Evolutionary conservation across 1,139 yeast species (phyloP).

Genomic region (Zygoascus hellenicus): DNA sequence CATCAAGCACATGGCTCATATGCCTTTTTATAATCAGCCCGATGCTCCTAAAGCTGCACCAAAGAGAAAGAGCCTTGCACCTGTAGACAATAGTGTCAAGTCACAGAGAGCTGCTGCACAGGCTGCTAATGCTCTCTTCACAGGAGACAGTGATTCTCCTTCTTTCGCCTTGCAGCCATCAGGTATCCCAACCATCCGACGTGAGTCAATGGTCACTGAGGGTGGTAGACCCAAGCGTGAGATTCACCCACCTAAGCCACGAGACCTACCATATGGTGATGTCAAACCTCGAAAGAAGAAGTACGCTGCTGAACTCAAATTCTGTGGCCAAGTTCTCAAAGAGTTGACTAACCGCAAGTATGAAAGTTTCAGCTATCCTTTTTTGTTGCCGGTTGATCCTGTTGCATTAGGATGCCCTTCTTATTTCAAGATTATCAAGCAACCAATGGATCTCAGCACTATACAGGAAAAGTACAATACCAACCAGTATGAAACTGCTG

Average conservation of each 20-base stretch:
- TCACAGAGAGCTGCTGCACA: constrained; percentile 25
- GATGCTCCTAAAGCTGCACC: constrained; percentile 34
- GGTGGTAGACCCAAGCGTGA: constrained; percentile 89
- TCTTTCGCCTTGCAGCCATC: constrained; percentile 38
- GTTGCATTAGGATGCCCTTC: constrained; percentile 90
- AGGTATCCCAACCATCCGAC: constrained; percentile 53
- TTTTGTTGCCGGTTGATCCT: constrained; percentile 90
- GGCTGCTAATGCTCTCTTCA: constrained; percentile 15
- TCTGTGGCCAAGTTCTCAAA: constrained; percentile 74
- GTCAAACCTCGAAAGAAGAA: constrained; percentile 84
- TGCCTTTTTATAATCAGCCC: constrained; percentile 75
- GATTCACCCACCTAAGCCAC: constrained; percentile 93
- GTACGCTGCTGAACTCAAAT: constrained; percentile 82
- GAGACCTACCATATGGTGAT: constrained; percentile 81
- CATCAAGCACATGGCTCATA: constrained; percentile 85
- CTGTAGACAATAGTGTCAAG: constrained; percentile 27
- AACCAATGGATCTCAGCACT: constrained; percentile 94
- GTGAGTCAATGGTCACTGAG: constrained; percentile 50
- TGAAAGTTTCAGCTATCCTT: constrained; percentile 80
- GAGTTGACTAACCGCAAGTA: constrained; percentile 82
- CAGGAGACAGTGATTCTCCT: constrained; percentile 21
- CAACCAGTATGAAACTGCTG: constrained; percentile 84
- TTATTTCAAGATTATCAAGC: constrained; percentile 74
- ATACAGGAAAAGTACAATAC: constrained; percentile 72
- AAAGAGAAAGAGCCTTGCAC: constrained; percentile 26